phyloP scores from a whole-genome alignment of 345 rosid genomes.

The Angophora floribunda region DNA sequence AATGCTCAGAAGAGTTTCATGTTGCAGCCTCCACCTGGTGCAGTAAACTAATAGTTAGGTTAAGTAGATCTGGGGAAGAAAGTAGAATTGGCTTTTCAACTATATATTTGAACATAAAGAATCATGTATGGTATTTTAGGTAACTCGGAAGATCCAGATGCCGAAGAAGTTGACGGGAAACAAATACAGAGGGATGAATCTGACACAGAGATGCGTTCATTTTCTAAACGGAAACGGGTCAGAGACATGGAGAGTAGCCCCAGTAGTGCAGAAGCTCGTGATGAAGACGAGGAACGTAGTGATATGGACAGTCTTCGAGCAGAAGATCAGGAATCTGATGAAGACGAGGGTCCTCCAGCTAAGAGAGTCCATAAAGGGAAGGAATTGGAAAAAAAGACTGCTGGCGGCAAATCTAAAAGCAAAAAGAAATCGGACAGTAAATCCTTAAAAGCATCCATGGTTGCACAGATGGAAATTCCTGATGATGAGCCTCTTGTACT shows the following conservation, averaged over 20 bases:
- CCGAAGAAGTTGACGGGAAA: slow-evolving; percentile 18
- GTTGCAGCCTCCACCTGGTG: neutral
- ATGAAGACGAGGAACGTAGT: slow-evolving; percentile 31
- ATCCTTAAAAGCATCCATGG: slow-evolving; percentile 7
- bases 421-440: neutral
- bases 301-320: neutral
- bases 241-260: slow-evolving; percentile 25
- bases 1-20: neutral
- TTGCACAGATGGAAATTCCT: slow-evolving; percentile 42
- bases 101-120: neutral
- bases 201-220: slow-evolving; percentile 26
- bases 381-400: slow-evolving; percentile 5
- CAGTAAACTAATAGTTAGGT: neutral
- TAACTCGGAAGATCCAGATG: slow-evolving; percentile 29
- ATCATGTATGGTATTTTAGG: slow-evolving; percentile 5
- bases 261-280: slow-evolving; percentile 19
- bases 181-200: slow-evolving; percentile 22
- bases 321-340: neutral
- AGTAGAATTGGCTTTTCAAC: neutral
- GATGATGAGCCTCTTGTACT: slow-evolving; percentile 95
- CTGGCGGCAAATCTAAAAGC: slow-evolving; percentile 14
- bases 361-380: neutral
- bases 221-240: slow-evolving; percentile 16
- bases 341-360: slow-evolving; percentile 17
- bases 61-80: neutral